Evolutionary conservation across 2,329 filamentous ascomycete species (phyloP), one percentile per base, ranked within the genome.

Genomic region (Fusarium pseudonygamai): DNA sequence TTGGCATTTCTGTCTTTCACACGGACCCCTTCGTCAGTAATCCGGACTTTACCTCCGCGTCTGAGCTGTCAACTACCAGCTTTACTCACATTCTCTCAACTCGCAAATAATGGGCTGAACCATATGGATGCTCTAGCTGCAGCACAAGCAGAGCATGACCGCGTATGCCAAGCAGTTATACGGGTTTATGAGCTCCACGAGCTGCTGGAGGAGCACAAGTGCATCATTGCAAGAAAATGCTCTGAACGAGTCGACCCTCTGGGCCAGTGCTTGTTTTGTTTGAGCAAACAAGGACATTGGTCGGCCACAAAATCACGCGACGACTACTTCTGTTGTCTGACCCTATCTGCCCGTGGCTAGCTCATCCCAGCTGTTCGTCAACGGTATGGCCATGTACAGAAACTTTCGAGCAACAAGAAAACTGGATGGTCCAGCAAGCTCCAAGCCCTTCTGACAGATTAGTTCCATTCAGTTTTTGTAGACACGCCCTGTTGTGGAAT

Each of bases 361-460:
- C 45, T 24, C 45, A 50, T 30, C 22, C 50, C 28, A 26, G 10
- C 39, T 8, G 28, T 43, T 50, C 37, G n/a, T 26, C 34, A 52
- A 26, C 24, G 18, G n/a, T 34, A 45, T 72, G 72, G 64, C 59
- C 49, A 49, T 62, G 62, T 32, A 43, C 24, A 42, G 50, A 42
- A 46, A 49, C 43, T 30, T 32, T 26, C 30, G 34, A 24, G 36
- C 56, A 18, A 22, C 30, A 22, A 37, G 30, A 36, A 7, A 40
- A 37, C 37, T 28, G 36, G 37, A 37, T 26, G 52, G 28, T 16
- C 32, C 40, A 22, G 18, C 36, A 45, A 46, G 26, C 16, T 40
- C 22, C 68, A 58, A 42, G 32, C 40, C 40, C 20, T 45, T 24
- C 53, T 36, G n/a, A 70, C 62, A 36, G 22, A 53, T 18, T 52